Evolutionary conservation across 1,284 basidiomycete genomes (phyloP), one percentile per base, ranked within the genome.

Genomic region (Cystobasidium pallidum): DNA sequence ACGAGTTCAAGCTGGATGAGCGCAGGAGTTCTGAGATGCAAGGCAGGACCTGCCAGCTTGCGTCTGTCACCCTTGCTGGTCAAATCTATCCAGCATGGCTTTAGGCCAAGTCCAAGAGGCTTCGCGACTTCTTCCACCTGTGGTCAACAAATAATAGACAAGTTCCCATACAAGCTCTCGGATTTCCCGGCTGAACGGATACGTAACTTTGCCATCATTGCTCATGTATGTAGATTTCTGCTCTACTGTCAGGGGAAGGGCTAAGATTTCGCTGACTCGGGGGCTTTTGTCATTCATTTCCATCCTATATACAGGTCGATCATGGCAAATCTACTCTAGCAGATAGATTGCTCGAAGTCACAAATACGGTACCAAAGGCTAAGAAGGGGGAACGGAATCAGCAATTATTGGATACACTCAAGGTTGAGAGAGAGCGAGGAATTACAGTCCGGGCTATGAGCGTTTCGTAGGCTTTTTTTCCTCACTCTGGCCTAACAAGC

Each of bases 331-430:
- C 73, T 8, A 96, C 94, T 1, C 84, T 97, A 65, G 91, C 93
- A 2, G 94, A 96, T 80, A 84, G 91, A 86, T 72, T 80, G 64
- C 76, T 72, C 59, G 78, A 95, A 89, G 84, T 94, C 79, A 97
- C 94, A 51, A 89, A 89, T 15, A 96, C 94, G 0, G 92, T 94
- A 43, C 84, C 86, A 74, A 86, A 85, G 77, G 24, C 39, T 3
- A 86, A 86, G 75, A 81, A 85, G 74, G 82, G 84, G 75, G 87
- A 88, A 43, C 84, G 84, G 74, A 93, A 92, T 77, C 88, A 91
- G 75, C 93, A 96, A 80, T 91, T 95, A n/a, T 81, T 96, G 47
- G 93, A 96, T 81, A 96, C 94, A 79, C 86, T 99, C 68, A 97
- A 97, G 80, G 94, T 99, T 0, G 94, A 99, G 80, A 85, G 92